Percentiles rank a stretch among this genome's conserved stretches.
Conservation (phyloP, 441 rosid genomes). For the Flueggea neowawraea region DNA sequence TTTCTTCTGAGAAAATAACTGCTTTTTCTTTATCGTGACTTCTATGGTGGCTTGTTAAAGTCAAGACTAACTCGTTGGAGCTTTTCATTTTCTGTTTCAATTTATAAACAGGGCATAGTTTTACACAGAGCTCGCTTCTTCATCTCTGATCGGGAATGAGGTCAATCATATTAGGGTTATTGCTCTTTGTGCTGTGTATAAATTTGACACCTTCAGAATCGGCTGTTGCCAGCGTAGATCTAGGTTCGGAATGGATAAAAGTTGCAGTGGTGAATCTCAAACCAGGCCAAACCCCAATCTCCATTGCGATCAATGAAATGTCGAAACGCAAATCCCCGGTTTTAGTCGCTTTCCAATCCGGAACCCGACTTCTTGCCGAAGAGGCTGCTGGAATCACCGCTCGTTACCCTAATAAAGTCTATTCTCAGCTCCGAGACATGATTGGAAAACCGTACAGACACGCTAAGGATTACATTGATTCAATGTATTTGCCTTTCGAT, state of each 20-base stretch:
- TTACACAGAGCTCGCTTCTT: slow-evolving; percentile 7
- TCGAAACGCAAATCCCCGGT: slow-evolving; percentile 94
- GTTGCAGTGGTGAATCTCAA: slow-evolving; percentile 90
- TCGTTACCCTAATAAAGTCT: slow-evolving; percentile 79
- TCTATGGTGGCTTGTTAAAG: no score
- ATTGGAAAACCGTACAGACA: slow-evolving; percentile 68
- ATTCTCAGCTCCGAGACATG: slow-evolving; percentile 76
- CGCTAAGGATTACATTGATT: slow-evolving; percentile 53
- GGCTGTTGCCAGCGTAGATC: slow-evolving; percentile 90
- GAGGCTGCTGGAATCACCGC: slow-evolving; percentile 94
- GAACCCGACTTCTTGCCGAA: slow-evolving; percentile 72
- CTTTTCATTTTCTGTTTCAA: slow-evolving; percentile 1
- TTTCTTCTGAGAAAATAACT: background rate
- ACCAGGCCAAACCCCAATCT: slow-evolving; percentile 87
- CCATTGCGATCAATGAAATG: slow-evolving; percentile 96
- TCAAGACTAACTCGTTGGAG: background rate
- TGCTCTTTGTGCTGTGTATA: slow-evolving; percentile 32
- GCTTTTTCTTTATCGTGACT: no score
- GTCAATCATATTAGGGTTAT: slow-evolving; percentile 35
- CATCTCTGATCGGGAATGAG: slow-evolving; percentile 23
- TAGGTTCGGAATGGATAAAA: slow-evolving; percentile 92
- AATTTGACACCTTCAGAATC: slow-evolving; percentile 45
- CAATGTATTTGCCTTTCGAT: slow-evolving; percentile 69
- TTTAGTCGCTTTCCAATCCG: slow-evolving; percentile 78
- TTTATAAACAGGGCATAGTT: background rate